These are phyloP conservation scores for Eutypella sp. DNA, from an alignment of 2,329 filamentous ascomycete genomes.

Conservation along the genomic window DNA sequence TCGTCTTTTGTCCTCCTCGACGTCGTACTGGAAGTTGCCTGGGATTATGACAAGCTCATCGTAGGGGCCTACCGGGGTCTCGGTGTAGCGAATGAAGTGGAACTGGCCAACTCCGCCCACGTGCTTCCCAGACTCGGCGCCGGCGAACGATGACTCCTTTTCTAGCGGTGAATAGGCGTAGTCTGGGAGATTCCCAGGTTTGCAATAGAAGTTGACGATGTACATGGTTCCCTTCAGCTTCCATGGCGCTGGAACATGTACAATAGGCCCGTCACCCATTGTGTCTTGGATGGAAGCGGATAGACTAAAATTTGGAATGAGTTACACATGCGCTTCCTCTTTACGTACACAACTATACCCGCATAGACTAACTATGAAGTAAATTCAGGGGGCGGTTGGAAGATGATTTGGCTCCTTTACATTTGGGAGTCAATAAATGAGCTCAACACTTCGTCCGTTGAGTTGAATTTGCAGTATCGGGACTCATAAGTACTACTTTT, in stretches of 20 bases:
- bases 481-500: too few species aligned
- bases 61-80: slow-evolving; percentile 48
- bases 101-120: slow-evolving; percentile 43
- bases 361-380: too few species aligned
- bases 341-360: too few species aligned
- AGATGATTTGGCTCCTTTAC: too few species aligned
- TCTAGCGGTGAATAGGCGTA: slow-evolving; percentile 45
- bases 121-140: slow-evolving; percentile 28
- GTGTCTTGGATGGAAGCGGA: neutral
- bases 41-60: slow-evolving; percentile 48
- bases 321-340: too few species aligned
- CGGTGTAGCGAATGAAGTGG: slow-evolving; percentile 46
- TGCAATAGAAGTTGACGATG: slow-evolving; percentile 37
- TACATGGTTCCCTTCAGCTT: slow-evolving; percentile 40
- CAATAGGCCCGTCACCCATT: slow-evolving; percentile 14
- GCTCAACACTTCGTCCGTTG: too few species aligned
- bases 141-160: slow-evolving; percentile 33
- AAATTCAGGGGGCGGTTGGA: too few species aligned
- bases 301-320: too few species aligned
- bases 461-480: too few species aligned
- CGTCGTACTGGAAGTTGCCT: slow-evolving; percentile 39
- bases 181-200: slow-evolving; percentile 27
- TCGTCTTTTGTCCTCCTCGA: slow-evolving; percentile 28
- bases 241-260: slow-evolving; percentile 35
- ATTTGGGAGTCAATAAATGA: too few species aligned